A percentile compares a stretch with the other conserved stretches of the same genome.
phyloP scores from a whole-genome alignment of 129 eudicot species.

The Mikania micrantha region DNA sequence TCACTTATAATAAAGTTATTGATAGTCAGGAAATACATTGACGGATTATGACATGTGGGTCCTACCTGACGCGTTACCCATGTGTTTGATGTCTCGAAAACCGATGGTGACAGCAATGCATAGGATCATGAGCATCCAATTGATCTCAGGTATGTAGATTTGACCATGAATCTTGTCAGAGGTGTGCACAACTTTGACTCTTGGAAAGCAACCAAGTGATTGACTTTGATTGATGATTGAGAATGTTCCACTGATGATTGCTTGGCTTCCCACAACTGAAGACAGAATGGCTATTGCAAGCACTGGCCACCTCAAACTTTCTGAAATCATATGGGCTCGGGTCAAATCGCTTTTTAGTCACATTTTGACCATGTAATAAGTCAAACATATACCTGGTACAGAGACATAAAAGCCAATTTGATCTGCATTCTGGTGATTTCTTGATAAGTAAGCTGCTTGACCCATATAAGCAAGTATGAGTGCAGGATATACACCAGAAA shows the following conservation, averaged over 20 bases:
- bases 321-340: constrained; percentile 32
- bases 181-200: constrained; percentile 88
- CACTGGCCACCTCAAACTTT: constrained; percentile 81
- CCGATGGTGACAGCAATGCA: constrained; percentile 94
- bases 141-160: constrained; percentile 91
- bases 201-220: constrained; percentile 92
- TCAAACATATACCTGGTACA: constrained; percentile 70
- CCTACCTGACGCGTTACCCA: constrained; percentile 95
- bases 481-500: constrained; percentile 91
- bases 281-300: constrained; percentile 82
- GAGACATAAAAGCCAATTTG: constrained; percentile 73
- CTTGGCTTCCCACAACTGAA: constrained; percentile 98
- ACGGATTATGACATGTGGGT: background rate
- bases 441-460: constrained; percentile 91
- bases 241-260: constrained; percentile 96
- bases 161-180: constrained; percentile 87
- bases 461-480: constrained; percentile 93
- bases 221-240: constrained; percentile 94
- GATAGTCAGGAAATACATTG: too few relatives aligned
- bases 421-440: constrained; percentile 51
- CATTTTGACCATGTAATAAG: background rate
- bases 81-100: constrained; percentile 81
- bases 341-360: background rate
- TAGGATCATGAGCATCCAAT: constrained; percentile 87
- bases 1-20: too few relatives aligned